These are phyloP conservation scores for Kwoniella dejecticola DNA, from an alignment of 768 basidiomycete genomes.

Conservation along the genomic window DNA sequence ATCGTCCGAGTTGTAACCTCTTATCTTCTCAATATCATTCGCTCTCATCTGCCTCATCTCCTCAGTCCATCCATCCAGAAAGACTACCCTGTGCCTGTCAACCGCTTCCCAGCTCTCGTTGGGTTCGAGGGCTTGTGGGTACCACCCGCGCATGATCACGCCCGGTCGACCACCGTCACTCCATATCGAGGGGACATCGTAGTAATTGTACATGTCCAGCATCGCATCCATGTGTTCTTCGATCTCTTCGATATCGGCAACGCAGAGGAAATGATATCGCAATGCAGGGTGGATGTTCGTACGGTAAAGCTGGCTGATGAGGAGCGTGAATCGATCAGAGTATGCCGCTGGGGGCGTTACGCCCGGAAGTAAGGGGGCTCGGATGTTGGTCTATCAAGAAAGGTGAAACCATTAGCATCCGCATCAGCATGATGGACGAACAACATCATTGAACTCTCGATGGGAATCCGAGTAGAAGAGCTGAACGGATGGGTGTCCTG, in stretches of 20 bases:
- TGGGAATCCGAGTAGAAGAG: too few relatives aligned
- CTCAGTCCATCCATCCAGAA: constrained; percentile 15
- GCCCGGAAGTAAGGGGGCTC: constrained; percentile 8
- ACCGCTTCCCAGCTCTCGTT: constrained; percentile 16
- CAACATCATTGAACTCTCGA: too few relatives aligned
- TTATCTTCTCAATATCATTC: constrained; percentile 9
- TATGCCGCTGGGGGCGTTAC: constrained; percentile 4
- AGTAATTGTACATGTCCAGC: constrained; percentile 13
- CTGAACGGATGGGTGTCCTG: too few relatives aligned
- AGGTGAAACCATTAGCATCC: background rate
- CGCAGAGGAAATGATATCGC: constrained; percentile 19
- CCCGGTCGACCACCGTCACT: constrained; percentile 6
- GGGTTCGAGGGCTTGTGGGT: constrained; percentile 14
- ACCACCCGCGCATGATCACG: constrained; percentile 16
- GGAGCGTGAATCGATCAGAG: constrained; percentile 10
- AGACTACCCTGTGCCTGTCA: constrained; percentile 11
- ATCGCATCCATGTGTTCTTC: constrained; percentile 19
- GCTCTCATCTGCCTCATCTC: constrained; percentile 2
- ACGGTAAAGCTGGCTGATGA: constrained; percentile 12
- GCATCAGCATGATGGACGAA: too few relatives aligned
- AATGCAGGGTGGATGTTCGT: constrained; percentile 18
- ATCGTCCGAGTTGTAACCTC: constrained; percentile 8
- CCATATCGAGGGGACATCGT: constrained; percentile 13
- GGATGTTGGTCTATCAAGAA: constrained; percentile 6
- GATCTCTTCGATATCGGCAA: constrained; percentile 20